A percentile compares a stretch with the other conserved stretches of the same genome.
These are phyloP conservation scores for Clarireedia homoeocarpa DNA, from an alignment of 2,329 filamentous ascomycete species.

Conservation along the genomic window DNA sequence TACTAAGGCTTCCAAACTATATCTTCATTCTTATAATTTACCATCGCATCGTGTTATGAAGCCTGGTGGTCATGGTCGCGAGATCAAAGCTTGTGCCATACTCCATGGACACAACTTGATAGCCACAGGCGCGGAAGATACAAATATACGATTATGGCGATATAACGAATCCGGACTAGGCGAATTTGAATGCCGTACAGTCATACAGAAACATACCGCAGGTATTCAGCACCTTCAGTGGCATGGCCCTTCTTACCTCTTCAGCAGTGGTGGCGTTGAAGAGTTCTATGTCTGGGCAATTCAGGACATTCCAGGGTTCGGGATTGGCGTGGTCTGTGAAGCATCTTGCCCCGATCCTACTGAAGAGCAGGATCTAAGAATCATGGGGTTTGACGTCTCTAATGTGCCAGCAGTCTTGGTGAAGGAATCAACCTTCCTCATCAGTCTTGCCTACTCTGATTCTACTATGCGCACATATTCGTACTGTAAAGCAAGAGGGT, in stretches of 20 bases:
- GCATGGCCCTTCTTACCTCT: slow-evolving; percentile 58
- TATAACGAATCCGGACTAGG: slow-evolving; percentile 24
- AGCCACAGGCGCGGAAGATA: slow-evolving; percentile 65
- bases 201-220: slow-evolving; percentile 69
- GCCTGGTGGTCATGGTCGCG: slow-evolving; percentile 72
- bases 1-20: slow-evolving; percentile 56
- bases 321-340: slow-evolving; percentile 50
- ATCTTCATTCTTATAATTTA: slow-evolving; percentile 34
- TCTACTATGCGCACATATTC: slow-evolving; percentile 61
- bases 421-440: slow-evolving; percentile 36
- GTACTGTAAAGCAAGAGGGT: slow-evolving; percentile 35
- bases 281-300: slow-evolving; percentile 80
- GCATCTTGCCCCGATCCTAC: slow-evolving; percentile 44
- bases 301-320: slow-evolving; percentile 41
- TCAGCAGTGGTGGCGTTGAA: slow-evolving; percentile 81
- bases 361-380: slow-evolving; percentile 58
- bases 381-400: slow-evolving; percentile 67
- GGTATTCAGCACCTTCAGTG: slow-evolving; percentile 68
- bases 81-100: slow-evolving; percentile 61
- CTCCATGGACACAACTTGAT: slow-evolving; percentile 38
- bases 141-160: slow-evolving; percentile 66
- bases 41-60: slow-evolving; percentile 46
- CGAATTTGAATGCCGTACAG: slow-evolving; percentile 40
- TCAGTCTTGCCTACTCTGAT: slow-evolving; percentile 77
- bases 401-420: slow-evolving; percentile 3